Evolutionary conservation across 1,284 basidiomycete species (phyloP).

Genomic region (Ustilago sp.): DNA sequence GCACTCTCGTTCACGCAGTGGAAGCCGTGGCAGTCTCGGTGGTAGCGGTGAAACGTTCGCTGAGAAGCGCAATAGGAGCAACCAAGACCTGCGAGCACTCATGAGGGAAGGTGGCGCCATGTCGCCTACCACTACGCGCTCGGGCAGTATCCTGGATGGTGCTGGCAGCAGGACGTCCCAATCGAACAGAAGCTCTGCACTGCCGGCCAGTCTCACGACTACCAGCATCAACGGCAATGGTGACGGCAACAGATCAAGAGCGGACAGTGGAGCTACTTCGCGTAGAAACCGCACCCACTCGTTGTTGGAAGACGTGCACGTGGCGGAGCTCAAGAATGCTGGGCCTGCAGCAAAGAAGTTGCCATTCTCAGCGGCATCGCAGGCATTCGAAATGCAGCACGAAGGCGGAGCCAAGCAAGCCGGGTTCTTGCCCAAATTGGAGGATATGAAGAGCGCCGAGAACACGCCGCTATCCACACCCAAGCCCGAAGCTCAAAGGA

Average conservation of each 20-base stretch:
- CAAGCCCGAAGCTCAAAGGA: slow-evolving; percentile 25
- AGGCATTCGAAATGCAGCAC: slow-evolving; percentile 51
- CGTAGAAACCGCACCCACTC: slow-evolving; percentile 52
- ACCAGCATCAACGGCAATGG: slow-evolving; percentile 31
- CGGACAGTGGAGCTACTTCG: slow-evolving; percentile 14
- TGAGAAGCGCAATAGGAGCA: slow-evolving; percentile 62
- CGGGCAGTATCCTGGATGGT: slow-evolving; percentile 24
- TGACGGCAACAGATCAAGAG: slow-evolving; percentile 5
- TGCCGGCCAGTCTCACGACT: slow-evolving; percentile 31
- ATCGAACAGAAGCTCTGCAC: slow-evolving; percentile 28
- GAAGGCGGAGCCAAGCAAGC: slow-evolving; percentile 34
- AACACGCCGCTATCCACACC: slow-evolving; percentile 51
- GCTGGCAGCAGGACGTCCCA: slow-evolving; percentile 20
- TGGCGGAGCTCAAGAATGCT: slow-evolving; percentile 44
- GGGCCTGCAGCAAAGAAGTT: slow-evolving; percentile 47
- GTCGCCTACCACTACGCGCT: slow-evolving; percentile 43
- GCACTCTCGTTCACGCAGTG: slow-evolving; percentile 57
- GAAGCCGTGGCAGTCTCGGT: slow-evolving; percentile 44
- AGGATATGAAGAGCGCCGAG: slow-evolving; percentile 56
- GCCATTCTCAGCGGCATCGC: slow-evolving; percentile 49
- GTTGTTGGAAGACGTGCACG: slow-evolving; percentile 51
- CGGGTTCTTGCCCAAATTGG: slow-evolving; percentile 34
- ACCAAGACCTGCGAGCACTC: slow-evolving; percentile 56
- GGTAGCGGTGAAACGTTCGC: slow-evolving; percentile 56
- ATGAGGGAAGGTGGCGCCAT: slow-evolving; percentile 56